Evolutionary conservation across 2,329 filamentous ascomycete genomes (phyloP).

Genomic region (Xylaria sp.): DNA sequence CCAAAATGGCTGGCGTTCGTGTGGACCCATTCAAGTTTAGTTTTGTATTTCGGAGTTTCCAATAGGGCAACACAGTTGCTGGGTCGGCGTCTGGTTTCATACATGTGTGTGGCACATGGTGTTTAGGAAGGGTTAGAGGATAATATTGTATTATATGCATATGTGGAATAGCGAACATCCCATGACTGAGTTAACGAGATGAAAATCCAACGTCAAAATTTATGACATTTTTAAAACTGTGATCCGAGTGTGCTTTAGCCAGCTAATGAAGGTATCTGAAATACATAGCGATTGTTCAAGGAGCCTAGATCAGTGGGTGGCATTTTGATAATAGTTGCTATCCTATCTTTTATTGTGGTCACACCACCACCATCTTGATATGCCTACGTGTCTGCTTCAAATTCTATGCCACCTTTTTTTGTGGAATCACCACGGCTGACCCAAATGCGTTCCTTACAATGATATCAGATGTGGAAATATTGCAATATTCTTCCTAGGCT

Average conservation of each 20-base stretch:
- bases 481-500: no score
- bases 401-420: no score
- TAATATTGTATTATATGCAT: constrained; percentile 19
- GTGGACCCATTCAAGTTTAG: background rate
- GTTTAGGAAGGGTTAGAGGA: constrained; percentile 19
- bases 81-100: constrained; percentile 19
- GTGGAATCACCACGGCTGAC: no score
- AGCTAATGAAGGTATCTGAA: background rate
- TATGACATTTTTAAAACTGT: background rate
- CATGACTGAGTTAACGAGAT: constrained; percentile 28
- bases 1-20: background rate
- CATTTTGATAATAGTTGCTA: no score
- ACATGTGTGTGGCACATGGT: constrained; percentile 8
- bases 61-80: background rate
- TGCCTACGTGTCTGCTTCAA: no score
- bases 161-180: constrained; percentile 11
- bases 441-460: no score
- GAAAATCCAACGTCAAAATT: constrained; percentile 6
- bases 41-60: constrained; percentile 1
- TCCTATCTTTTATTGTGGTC: no score
- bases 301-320: no score
- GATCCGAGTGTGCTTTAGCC: background rate
- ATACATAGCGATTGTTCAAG: no score
- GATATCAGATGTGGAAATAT: no score
- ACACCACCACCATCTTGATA: no score